Evolutionary conservation across 768 basidiomycete genomes (phyloP), one percentile per base, ranked within the genome.

Genomic region (Tricholoma sp.): DNA sequence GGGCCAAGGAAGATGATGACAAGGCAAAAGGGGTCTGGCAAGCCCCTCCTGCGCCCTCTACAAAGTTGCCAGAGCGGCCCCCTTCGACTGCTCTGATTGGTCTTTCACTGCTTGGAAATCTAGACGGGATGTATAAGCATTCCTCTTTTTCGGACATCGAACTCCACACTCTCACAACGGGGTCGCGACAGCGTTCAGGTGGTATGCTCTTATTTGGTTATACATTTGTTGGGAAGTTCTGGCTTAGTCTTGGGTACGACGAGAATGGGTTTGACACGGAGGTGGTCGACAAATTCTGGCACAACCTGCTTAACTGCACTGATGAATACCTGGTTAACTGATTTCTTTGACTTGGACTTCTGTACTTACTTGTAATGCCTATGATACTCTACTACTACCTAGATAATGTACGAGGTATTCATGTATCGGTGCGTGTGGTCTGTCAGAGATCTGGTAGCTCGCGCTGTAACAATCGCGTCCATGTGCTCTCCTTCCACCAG

Each of bases 401-500:
- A 4, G 24, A 24, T 15, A 6, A 18, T 9, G 41, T 18, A 24
- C 4, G 24, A 24, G 2, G 24, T 24, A 24, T 42, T 10, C 18
- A 3, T 42, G 17, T 11, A 42, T 42, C 34, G 34, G 9, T 36
- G 34, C 7, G 17, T 42, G 4, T 18, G 41, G 17, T 4, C 3
- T 33, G 18, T 53, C 72, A 81, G 55, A 78, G 56, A 71, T 94
- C 93, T n/a, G 92, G 92, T 54, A 94, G 70, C 70, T 95, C 92
- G 66, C 93, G 77, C 60, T 86, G 84, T 63, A 91, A 82, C 54
- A 95, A 72, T 57, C 93, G 76, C 37, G 77, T 83, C 91, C 92
- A 96, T 50, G 92, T 95, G 59, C 84, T 89, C 65, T 94, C 91
- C 66, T 84, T 91, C 93, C 94, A 95, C 91, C 90, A 92, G 39